phyloP scores from a whole-genome alignment of 2,329 filamentous ascomycete genomes.

The Neoscytalidium dimidiatum region DNA sequence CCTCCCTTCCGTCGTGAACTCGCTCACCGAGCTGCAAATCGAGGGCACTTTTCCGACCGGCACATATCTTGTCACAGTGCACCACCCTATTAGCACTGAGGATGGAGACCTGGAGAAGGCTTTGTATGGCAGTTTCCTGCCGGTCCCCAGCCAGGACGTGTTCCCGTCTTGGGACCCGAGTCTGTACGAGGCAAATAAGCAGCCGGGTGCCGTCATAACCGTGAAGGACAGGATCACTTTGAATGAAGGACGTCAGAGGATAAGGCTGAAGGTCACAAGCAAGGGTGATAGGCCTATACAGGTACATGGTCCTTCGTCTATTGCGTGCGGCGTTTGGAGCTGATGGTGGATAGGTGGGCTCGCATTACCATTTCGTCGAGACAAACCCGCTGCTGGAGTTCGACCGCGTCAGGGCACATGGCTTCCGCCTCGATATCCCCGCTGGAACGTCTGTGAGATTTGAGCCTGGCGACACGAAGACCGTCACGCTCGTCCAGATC shows the following conservation, averaged over 20 bases:
- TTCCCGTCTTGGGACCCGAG: slow-evolving; percentile 67
- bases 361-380: slow-evolving; percentile 95
- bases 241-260: slow-evolving; percentile 73
- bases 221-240: slow-evolving; percentile 69
- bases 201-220: slow-evolving; percentile 78
- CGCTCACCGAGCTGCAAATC: slow-evolving; percentile 83
- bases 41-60: slow-evolving; percentile 91
- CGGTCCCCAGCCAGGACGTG: slow-evolving; percentile 67
- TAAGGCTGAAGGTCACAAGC: slow-evolving; percentile 76
- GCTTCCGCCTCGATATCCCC: slow-evolving; percentile 84
- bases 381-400: slow-evolving; percentile 89
- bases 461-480: slow-evolving; percentile 90
- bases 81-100: slow-evolving; percentile 82
- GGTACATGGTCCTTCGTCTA: slow-evolving; percentile 47
- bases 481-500: slow-evolving; percentile 87
- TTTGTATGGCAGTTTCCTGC: slow-evolving; percentile 88
- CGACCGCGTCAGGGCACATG: slow-evolving; percentile 79
- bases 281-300: slow-evolving; percentile 89
- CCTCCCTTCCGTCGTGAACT: slow-evolving; percentile 75
- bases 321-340: too few species aligned
- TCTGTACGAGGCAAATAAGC: slow-evolving; percentile 67
- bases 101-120: slow-evolving; percentile 86
- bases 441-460: slow-evolving; percentile 92
- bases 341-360: slow-evolving; percentile 62
- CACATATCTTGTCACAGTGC: slow-evolving; percentile 92